Percentiles rank a stretch among this genome's conserved stretches.
These are phyloP conservation scores for Epithemia pelagica DNA, from an alignment of 108 stramenopile genomes.

Conservation along the genomic window DNA sequence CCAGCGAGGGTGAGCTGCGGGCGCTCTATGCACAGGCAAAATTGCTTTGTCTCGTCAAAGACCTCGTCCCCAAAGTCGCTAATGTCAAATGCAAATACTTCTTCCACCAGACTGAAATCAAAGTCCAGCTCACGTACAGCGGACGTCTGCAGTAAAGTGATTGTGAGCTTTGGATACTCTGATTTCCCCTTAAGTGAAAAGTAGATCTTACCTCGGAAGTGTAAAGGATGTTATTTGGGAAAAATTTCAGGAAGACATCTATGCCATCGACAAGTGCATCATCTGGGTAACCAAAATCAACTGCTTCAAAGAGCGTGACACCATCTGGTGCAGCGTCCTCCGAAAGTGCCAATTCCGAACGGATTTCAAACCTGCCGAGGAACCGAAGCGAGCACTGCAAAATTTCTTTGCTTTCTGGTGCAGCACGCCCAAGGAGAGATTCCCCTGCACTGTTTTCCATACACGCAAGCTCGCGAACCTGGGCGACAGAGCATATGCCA, in stretches of 20 bases:
- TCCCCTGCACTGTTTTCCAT: constrained; percentile 22
- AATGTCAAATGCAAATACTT: constrained; percentile 38
- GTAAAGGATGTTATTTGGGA: constrained; percentile 32
- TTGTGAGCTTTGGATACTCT: not conserved
- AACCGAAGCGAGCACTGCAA: constrained; percentile 54
- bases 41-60: constrained; percentile 18
- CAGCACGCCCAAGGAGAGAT: constrained; percentile 50
- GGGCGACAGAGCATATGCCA: constrained; percentile 60
- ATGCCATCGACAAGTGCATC: constrained; percentile 27
- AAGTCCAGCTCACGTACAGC: constrained; percentile 16
- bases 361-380: constrained; percentile 68
- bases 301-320: constrained; percentile 54
- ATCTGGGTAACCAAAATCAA: constrained; percentile 50
- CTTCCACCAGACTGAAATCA: constrained; percentile 41
- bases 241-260: constrained; percentile 59
- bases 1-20: constrained; percentile 45
- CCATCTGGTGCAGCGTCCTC: constrained; percentile 14
- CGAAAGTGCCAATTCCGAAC: constrained; percentile 24
- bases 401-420: constrained; percentile 48
- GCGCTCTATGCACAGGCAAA: constrained; percentile 52
- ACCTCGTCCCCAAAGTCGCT: constrained; percentile 22
- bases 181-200: not conserved
- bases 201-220: constrained; percentile 24
- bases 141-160: constrained; percentile 11
- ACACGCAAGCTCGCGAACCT: constrained; percentile 58